Base-by-base conservation (phyloP, 345 rosid genomes). In the Durio zibethinus region DNA sequence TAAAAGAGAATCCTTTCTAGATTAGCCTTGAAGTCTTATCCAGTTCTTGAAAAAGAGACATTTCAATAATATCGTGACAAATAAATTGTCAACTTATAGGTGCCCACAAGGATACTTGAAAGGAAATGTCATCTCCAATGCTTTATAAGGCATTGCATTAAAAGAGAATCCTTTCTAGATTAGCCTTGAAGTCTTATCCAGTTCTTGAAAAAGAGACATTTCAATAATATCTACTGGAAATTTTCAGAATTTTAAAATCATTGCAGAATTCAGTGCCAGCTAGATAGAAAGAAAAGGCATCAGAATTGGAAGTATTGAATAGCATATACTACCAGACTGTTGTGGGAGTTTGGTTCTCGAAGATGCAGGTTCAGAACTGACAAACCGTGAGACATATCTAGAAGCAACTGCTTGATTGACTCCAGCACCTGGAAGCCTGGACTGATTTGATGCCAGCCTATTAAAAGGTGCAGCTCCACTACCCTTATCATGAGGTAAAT, bases 401-500 rank as follows among this genome's bases (percentile, higher is more conserved):
- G 99, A 91, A 75, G 98, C 91, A 89, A 93, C 94, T 77, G 88
- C 88, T 64, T 86, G 97, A 80, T 86, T 93, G 82, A 90, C 79
- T 77, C 92, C 85, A 83, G 90, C 78, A 67, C 88, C 91, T 62
- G 90, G 86, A 80, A 89, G 84, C 80, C 90, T 85, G 62, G 94
- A 89, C 81, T 88, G 96, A 78, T 85, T 89, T 62, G 96, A 82
- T 59, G 94, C 86, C 83, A 93, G 77, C 84, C 90, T 92, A 82
- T 88, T 91, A 35, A 96, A 81, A 75, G 97, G 83, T 73, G 90
- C 83, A 57, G 91, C 86, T 80, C 92, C 93, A 21, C 93, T 89
- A 79, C 99, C 97, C 83, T 88, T 95, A 82, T 96, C 99, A 82
- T 96, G 99, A 21, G 98, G 98, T 43, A 96, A 86, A 88, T 96